Base-by-base conservation (phyloP, 2,329 filamentous ascomycete species). In the Colletotrichum scovillei region DNA sequence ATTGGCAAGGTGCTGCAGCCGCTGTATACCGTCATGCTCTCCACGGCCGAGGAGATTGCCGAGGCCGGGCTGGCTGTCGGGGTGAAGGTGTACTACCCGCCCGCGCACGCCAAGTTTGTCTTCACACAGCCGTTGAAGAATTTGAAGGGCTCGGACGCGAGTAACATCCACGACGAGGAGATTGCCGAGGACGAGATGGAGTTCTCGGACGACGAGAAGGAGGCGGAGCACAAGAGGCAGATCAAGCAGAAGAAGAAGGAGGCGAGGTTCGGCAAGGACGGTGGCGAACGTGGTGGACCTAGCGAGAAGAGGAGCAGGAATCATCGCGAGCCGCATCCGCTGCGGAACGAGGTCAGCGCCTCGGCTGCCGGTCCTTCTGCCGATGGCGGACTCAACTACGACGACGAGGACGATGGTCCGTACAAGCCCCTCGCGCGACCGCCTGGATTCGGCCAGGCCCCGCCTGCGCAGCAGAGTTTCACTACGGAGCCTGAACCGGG, bases 161-260 rank as follows among this genome's bases (percentile, higher is more conserved):
- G 95, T 64, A 98, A 98, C 80, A 88, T 98, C 67, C 93, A 98
- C 82, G 97, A 98, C 77, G 97, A 99, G 81, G 96, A 98, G 84
- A 89, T 95, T 8, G 91, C 85, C 19, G 92, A 93, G 38, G 94
- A 97, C 49, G 96, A 98, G 80, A 90, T 95, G 77, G 97, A 98
- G 80, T 98, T 98, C 81, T 98, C 96, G 0, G 97, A 99, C 77
- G 97, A 99, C 78, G 97, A 99, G 83, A 93, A 94, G 77, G 97
- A 99, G 82, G 93, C 93, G 8, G 94, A 95, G 77, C 91, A 95
- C 80, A 97, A 93, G 84, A 86, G 89, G 69, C 88, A 88, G 73
- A 78, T 91, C 65, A 95, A 95, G 83, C 88, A 91, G 75, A 92
- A 92, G 82, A 90, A 89, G 78, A 90, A 87, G 79, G 86, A 86